Base-by-base conservation (phyloP, 371 early-diverging fungal species). In the Cokeromyces recurvatus region DNA sequence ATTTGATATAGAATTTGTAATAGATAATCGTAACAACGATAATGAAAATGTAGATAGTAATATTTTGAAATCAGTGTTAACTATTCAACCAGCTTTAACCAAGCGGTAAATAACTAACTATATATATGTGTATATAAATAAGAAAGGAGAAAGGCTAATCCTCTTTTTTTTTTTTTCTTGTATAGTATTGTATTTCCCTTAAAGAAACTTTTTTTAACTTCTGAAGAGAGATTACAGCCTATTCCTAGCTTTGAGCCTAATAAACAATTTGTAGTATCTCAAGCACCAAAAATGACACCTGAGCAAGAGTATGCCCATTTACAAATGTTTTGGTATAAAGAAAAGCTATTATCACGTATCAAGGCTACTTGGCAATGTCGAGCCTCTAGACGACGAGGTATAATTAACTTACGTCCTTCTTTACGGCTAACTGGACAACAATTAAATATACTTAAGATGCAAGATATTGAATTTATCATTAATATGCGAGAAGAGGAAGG, bases 271-370 rank as follows among this genome's bases (percentile, higher is more conserved):
- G 87, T 90, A 6, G 82, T 87, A 1, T 78, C 83, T 1, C 79
- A 85, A 49, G 78, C 66, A 34, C 71, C 75, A 2, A 62, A 71
- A 37, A 59, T 72, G 36, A 43, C 68, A 7, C 59, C 64, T 9
- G 79, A 79, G 41, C 85, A 87, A 51, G 87, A 83, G 34, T 63
- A 65, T 5, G 61, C 72, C n/a, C 77, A 79, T 17, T 54, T 86
- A n/a, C 69, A 81, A 11, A 66, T 87, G 62, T 91, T 89, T 58
- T 91, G 92, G 92, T 86, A 85, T 51, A 57, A 84, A 43, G 88
- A 91, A 51, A 68, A 74, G 9, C 41, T 90, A 5, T 49, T 88
- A 37, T 59, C 78, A 36, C 66, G 77, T 14, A 58, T 85, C 6
- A 77, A 68, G 9, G 79, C 82, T 12, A 56, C 60, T 0, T 85